phyloP scores from a whole-genome alignment of 2,329 filamentous ascomycete genomes.

The Saccharata proteae region DNA sequence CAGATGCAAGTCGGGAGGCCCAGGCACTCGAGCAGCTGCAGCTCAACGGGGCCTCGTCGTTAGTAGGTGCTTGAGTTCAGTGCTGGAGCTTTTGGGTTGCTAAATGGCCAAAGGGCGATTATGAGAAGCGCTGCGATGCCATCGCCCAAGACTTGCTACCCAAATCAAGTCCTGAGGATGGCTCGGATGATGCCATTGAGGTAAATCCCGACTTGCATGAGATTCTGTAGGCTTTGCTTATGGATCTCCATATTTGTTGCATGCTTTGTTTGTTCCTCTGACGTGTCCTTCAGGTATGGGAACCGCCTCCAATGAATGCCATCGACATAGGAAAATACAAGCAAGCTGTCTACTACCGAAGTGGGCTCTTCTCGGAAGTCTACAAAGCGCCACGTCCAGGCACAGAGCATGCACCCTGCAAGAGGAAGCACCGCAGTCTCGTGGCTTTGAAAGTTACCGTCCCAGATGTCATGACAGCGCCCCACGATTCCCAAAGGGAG shows the following conservation, averaged over 20 bases:
- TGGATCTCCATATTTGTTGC: constrained; percentile 1
- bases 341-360: constrained; percentile 43
- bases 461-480: constrained; percentile 58
- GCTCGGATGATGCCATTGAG: constrained; percentile 1
- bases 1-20: constrained; percentile 44
- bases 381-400: constrained; percentile 50
- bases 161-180: too few species aligned
- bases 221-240: constrained; percentile 1
- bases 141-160: constrained; percentile 3
- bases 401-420: constrained; percentile 16
- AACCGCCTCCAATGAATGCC: too few species aligned
- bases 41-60: constrained; percentile 44
- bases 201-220: constrained; percentile 2
- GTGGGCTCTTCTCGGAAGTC: constrained; percentile 72
- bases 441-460: constrained; percentile 80
- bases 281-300: too few species aligned
- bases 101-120: constrained; percentile 22
- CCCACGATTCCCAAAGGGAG: constrained; percentile 74
- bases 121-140: constrained; percentile 16
- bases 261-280: background rate
- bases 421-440: constrained; percentile 18
- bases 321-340: constrained; percentile 43
- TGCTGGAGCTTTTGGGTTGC: constrained; percentile 2
- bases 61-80: constrained; percentile 31
- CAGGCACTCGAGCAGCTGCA: constrained; percentile 54